These are phyloP conservation scores for Combretum micranthum DNA, from an alignment of 345 rosid species.

Conservation along the genomic window DNA sequence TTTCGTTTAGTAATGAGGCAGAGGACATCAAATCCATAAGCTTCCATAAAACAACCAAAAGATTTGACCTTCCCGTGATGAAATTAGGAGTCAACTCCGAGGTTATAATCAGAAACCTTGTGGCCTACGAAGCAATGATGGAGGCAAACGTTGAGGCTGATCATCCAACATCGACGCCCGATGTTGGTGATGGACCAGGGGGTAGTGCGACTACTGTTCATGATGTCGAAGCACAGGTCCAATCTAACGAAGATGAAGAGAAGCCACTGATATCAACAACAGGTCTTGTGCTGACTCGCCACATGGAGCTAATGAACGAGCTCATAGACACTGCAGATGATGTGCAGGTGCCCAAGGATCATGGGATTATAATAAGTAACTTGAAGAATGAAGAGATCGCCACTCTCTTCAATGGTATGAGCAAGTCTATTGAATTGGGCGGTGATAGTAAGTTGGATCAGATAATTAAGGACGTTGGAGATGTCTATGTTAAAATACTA, in stretches of 20 bases:
- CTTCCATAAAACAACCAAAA: slow-evolving; percentile 30
- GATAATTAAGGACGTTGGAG: slow-evolving; percentile 70
- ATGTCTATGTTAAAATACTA: too few relatives aligned
- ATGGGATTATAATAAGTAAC: slow-evolving; percentile 48
- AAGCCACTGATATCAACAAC: slow-evolving; percentile 26
- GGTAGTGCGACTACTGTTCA: too few relatives aligned
- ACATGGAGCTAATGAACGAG: slow-evolving; percentile 76
- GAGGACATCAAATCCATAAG: slow-evolving; percentile 32
- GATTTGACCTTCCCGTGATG: slow-evolving; percentile 48
- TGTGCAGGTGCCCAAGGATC: slow-evolving; percentile 55
- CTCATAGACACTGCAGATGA: slow-evolving; percentile 65
- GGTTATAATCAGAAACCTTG: slow-evolving; percentile 58
- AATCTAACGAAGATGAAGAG: too few relatives aligned
- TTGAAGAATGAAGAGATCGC: slow-evolving; percentile 68
- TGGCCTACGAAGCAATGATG: slow-evolving; percentile 68
- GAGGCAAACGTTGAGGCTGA: too few relatives aligned
- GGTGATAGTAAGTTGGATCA: slow-evolving; percentile 54
- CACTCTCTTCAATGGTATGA: slow-evolving; percentile 80
- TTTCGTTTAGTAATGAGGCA: slow-evolving; percentile 36
- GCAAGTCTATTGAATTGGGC: slow-evolving; percentile 50
- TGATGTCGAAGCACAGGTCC: too few relatives aligned
- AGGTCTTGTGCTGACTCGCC: slow-evolving; percentile 57
- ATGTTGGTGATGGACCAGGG: too few relatives aligned
- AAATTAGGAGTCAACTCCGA: slow-evolving; percentile 54
- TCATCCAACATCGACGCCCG: too few relatives aligned